A percentile compares a stretch with the other conserved stretches of the same genome.
These are phyloP conservation scores for Solanum pennellii DNA, from an alignment of 257 asterid genomes.

Conservation along the genomic window DNA sequence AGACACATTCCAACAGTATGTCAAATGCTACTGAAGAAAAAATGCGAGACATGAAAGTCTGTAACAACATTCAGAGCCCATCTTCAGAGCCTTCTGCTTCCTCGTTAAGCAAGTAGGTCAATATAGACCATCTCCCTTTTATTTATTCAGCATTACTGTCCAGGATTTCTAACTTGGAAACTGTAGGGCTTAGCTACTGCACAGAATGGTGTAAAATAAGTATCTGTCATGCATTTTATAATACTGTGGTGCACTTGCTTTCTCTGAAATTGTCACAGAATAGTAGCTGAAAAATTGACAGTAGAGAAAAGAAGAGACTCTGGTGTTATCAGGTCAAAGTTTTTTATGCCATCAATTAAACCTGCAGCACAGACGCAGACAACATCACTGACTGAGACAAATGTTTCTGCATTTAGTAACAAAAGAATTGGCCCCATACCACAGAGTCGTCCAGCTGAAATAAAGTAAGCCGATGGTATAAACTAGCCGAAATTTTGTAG, in stretches of 20 bases:
- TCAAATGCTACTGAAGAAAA: slow-evolving; percentile 16
- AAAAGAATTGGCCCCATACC: slow-evolving; percentile 19
- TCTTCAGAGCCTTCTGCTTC: slow-evolving; percentile 11
- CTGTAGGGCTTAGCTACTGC: neutral
- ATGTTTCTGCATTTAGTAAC: slow-evolving; percentile 18
- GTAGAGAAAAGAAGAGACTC: slow-evolving; percentile 30
- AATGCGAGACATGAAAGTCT: slow-evolving; percentile 6
- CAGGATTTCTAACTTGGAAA: neutral
- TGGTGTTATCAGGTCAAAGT: slow-evolving; percentile 25
- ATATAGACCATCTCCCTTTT: neutral
- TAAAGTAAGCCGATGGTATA: slow-evolving; percentile 20
- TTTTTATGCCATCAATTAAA: slow-evolving; percentile 32
- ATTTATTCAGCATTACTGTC: neutral
- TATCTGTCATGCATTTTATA: neutral
- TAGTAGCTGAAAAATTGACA: slow-evolving; percentile 14
- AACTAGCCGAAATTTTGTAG: neutral
- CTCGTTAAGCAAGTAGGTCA: slow-evolving; percentile 31
- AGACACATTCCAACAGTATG: neutral
- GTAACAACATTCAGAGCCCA: slow-evolving; percentile 17
- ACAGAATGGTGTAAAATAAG: neutral
- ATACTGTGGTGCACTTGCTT: neutral
- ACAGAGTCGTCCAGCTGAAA: slow-evolving; percentile 22
- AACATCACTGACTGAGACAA: slow-evolving; percentile 19
- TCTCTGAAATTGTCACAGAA: slow-evolving; percentile 23
- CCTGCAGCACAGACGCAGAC: slow-evolving; percentile 19